These are phyloP conservation scores for Leucocoprinus birnbaumii DNA, from an alignment of 768 basidiomycete species.

Conservation along the genomic window DNA sequence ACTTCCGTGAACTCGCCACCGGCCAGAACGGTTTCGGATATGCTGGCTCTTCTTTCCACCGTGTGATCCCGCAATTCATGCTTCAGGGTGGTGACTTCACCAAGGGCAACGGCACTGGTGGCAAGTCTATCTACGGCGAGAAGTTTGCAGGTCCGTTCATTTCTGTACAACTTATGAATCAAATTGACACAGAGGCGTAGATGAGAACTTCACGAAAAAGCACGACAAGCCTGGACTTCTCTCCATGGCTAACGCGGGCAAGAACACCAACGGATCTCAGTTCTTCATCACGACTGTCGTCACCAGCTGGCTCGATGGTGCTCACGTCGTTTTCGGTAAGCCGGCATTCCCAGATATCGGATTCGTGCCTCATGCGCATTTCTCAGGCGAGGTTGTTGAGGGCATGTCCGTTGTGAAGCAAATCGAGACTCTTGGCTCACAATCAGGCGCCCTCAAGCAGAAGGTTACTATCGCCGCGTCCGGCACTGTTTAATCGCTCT, in stretches of 20 bases:
- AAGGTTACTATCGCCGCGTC: slow-evolving; percentile 51
- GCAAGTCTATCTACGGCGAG: slow-evolving; percentile 75
- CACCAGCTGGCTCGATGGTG: slow-evolving; percentile 79
- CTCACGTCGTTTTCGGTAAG: slow-evolving; percentile 84
- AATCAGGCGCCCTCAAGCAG: slow-evolving; percentile 36
- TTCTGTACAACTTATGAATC: not conserved
- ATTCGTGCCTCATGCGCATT: not conserved
- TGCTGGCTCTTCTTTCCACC: slow-evolving; percentile 66
- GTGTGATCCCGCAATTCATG: slow-evolving; percentile 84
- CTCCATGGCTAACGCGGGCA: slow-evolving; percentile 80
- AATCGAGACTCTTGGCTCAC: slow-evolving; percentile 38
- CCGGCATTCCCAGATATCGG: slow-evolving; percentile 3
- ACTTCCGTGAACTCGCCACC: slow-evolving; percentile 90
- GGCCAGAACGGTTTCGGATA: slow-evolving; percentile 77
- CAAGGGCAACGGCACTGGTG: slow-evolving; percentile 64
- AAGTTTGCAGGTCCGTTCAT: slow-evolving; percentile 54
- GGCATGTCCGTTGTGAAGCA: slow-evolving; percentile 52
- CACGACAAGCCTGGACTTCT: slow-evolving; percentile 70
- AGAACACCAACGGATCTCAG: slow-evolving; percentile 82
- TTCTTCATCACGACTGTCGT: slow-evolving; percentile 89
- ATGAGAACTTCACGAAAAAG: slow-evolving; percentile 81
- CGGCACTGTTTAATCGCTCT: slow-evolving; percentile 42
- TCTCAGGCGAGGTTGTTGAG: slow-evolving; percentile 60
- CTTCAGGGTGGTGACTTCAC: slow-evolving; percentile 92
- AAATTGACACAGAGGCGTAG: slow-evolving; percentile 29